Evolutionary conservation across 805 yeast species (phyloP).

Genomic region (Metschnikowia peoriensis): DNA sequence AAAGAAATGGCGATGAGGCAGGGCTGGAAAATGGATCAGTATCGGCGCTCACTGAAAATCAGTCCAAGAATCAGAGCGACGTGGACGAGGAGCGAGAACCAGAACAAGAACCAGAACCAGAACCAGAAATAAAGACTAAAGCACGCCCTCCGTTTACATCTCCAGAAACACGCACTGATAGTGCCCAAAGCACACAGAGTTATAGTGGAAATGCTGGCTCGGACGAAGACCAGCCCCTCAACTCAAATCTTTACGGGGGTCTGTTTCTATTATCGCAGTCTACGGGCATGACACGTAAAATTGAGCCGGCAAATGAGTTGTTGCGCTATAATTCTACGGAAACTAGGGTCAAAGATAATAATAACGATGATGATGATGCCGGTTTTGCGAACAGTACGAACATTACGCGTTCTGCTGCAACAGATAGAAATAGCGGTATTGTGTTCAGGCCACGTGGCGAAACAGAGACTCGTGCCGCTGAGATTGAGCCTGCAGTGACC

Average conservation of each 20-base stretch:
- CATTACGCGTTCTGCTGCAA: too few relatives aligned
- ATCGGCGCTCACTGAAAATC: too few relatives aligned
- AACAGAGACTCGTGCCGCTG: constrained; percentile 5
- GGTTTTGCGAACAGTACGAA: neutral
- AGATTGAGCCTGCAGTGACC: constrained; percentile 32
- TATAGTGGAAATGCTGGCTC: neutral
- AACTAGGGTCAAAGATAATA: constrained; percentile 3
- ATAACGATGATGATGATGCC: neutral
- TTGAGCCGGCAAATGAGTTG: constrained; percentile 16
- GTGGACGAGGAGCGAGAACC: constrained; percentile 21
- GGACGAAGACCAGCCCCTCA: neutral
- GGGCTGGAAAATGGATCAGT: too few relatives aligned
- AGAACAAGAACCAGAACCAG: neutral
- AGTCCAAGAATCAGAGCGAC: constrained; percentile 16
- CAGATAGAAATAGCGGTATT: constrained; percentile 24
- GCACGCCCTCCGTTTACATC: neutral
- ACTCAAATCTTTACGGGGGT: constrained; percentile 38
- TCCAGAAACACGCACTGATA: neutral
- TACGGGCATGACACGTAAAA: constrained; percentile 39
- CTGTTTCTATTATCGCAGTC: constrained; percentile 42
- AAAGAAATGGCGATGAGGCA: neutral
- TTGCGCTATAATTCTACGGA: neutral
- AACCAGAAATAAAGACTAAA: neutral
- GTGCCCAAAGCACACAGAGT: neutral
- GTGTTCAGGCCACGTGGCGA: constrained; percentile 30